These are phyloP conservation scores for Ophiostoma australiae DNA, from an alignment of 2,329 filamentous ascomycete genomes.

Conservation along the genomic window DNA sequence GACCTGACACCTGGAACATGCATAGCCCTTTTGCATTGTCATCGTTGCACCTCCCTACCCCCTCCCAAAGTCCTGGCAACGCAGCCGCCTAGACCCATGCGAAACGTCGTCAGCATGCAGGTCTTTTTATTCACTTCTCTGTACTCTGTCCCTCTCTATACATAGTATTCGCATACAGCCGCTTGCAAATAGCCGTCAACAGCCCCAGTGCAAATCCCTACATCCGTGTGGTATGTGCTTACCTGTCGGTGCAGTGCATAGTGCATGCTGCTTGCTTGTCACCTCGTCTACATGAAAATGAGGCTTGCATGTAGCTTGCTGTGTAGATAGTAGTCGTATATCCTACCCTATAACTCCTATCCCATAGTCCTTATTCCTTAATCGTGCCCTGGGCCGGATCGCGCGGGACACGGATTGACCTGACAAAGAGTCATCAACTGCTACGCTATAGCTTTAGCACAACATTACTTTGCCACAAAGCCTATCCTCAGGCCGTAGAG, in stretches of 20 bases:
- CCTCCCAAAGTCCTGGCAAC: neutral
- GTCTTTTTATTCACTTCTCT: neutral
- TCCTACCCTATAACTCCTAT: no score
- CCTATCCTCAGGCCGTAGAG: neutral
- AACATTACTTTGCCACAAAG: no score
- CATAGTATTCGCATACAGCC: no score
- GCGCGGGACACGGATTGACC: neutral
- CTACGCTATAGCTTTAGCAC: no score
- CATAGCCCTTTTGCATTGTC: neutral
- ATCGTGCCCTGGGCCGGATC: neutral
- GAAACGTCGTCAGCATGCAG: constrained; percentile 11
- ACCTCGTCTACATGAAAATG: constrained; percentile 5
- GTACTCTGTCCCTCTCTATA: neutral
- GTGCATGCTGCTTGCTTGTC: neutral
- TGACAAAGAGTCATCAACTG: neutral
- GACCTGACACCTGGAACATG: constrained; percentile 1
- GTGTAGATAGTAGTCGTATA: neutral
- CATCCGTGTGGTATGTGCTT: constrained; percentile 1
- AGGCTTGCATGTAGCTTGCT: neutral
- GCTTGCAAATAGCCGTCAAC: neutral
- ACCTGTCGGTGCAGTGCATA: neutral
- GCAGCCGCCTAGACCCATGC: constrained; percentile 3
- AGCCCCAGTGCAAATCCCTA: neutral
- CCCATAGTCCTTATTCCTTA: neutral
- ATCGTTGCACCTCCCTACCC: neutral